These are phyloP conservation scores for Yamadazyma endophytica DNA, from an alignment of 805 yeast genomes.

Conservation along the genomic window DNA sequence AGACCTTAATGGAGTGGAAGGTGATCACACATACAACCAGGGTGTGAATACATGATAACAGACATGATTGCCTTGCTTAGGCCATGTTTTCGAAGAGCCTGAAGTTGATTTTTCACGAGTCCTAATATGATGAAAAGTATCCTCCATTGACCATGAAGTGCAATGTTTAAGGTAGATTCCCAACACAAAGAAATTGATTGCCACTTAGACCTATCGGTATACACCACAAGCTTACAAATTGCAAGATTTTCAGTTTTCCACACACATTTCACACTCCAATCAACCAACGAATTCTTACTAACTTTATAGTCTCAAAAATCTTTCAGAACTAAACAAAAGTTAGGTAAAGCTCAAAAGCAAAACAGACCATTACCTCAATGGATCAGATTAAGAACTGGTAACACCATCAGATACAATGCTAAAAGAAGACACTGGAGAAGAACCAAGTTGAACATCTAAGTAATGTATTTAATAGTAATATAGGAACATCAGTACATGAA, in stretches of 20 bases:
- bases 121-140: too few species aligned
- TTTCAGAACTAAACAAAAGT: conserved; percentile 95
- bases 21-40: neutral
- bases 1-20: neutral
- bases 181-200: too few species aligned
- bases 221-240: too few species aligned
- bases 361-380: conserved; percentile 99
- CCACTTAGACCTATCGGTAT: too few species aligned
- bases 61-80: too few species aligned
- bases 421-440: conserved; percentile 99
- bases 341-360: conserved; percentile 98
- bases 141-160: too few species aligned
- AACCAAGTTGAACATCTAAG: conserved; percentile 95
- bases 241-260: too few species aligned
- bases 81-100: too few species aligned
- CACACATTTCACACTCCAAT: too few species aligned
- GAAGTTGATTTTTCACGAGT: too few species aligned
- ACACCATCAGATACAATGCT: conserved; percentile 98
- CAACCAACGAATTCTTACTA: conserved; percentile 25
- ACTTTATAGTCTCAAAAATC: conserved; percentile 79
- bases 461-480: conserved; percentile 3
- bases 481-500: neutral
- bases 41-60: too few species aligned
- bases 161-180: neutral
- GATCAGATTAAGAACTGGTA: conserved; percentile 97